Conservation (phyloP, 345 rosid species). For the Brassica carinata region DNA sequence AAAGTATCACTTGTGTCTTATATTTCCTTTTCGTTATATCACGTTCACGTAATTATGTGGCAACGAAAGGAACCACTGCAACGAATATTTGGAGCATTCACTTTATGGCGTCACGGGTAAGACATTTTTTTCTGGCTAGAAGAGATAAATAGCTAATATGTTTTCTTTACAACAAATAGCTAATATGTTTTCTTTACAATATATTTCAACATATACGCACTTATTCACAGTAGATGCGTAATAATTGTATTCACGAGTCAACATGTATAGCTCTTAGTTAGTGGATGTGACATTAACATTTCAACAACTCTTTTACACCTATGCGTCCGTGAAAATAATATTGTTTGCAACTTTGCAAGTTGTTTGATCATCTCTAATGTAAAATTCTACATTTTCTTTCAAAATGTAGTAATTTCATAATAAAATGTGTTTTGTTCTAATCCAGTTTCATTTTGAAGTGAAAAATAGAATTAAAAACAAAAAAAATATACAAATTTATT, state of each 20-base stretch:
- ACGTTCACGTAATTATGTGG: neutral
- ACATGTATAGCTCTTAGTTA: slow-evolving; percentile 5
- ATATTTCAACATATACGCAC: neutral
- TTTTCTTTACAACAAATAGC: neutral
- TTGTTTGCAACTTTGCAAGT: slow-evolving; percentile 2
- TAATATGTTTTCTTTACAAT: neutral
- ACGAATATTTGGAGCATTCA: slow-evolving; percentile 26
- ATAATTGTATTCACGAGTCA: slow-evolving; percentile 24
- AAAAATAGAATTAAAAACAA: too few relatives aligned
- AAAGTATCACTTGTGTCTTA: too few relatives aligned
- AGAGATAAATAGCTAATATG: slow-evolving; percentile 3
- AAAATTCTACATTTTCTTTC: too few relatives aligned
- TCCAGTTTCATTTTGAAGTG: too few relatives aligned
- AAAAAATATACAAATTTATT: too few relatives aligned
- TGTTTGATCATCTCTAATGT: neutral
- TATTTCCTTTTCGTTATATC: neutral
- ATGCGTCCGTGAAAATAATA: slow-evolving; percentile 8
- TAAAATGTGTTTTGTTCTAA: too few relatives aligned
- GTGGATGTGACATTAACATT: slow-evolving; percentile 20
- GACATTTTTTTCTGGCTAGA: slow-evolving; percentile 5
- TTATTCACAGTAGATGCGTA: slow-evolving; percentile 11
- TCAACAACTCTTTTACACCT: slow-evolving; percentile 21
- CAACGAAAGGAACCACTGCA: slow-evolving; percentile 10
- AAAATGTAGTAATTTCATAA: too few relatives aligned
- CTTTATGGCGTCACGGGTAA: slow-evolving; percentile 38